Conservation (phyloP, 768 basidiomycete genomes). For the Leccinum truebloodii region DNA sequence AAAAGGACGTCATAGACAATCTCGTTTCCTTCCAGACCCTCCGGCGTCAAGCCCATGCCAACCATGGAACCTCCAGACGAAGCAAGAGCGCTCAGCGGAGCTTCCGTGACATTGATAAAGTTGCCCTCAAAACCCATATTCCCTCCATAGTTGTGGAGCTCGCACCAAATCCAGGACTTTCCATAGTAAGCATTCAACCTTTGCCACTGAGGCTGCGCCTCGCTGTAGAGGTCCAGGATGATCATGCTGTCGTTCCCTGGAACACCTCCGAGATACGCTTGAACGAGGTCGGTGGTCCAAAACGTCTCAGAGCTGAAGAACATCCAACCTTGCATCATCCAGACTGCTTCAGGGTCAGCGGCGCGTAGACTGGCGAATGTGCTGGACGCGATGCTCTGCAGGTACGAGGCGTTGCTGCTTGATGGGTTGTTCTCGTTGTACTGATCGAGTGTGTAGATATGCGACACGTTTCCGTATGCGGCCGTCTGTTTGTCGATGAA, state of each 20-base stretch:
- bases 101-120: neutral
- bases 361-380: constrained; percentile 39
- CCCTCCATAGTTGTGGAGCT: neutral
- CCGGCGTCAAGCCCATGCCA: constrained; percentile 41
- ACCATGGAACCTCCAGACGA: constrained; percentile 36
- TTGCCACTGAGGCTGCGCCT: constrained; percentile 44
- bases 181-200: constrained; percentile 40
- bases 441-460: constrained; percentile 39
- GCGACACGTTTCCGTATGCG: constrained; percentile 40
- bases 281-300: constrained; percentile 42
- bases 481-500: constrained; percentile 31
- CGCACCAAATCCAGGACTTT: constrained; percentile 18
- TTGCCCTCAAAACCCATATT: neutral
- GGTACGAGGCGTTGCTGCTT: constrained; percentile 35
- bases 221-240: constrained; percentile 42
- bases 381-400: constrained; percentile 33
- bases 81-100: constrained; percentile 26
- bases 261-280: constrained; percentile 41
- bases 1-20: constrained; percentile 43
- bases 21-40: constrained; percentile 46
- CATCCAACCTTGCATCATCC: constrained; percentile 47
- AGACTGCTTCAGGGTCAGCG: constrained; percentile 41
- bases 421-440: constrained; percentile 34
- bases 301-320: constrained; percentile 38
- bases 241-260: constrained; percentile 40